Percentiles rank a stretch among this genome's conserved stretches.
Conservation (phyloP, 2,329 filamentous ascomycete genomes). For the Penicillium concentricum region DNA sequence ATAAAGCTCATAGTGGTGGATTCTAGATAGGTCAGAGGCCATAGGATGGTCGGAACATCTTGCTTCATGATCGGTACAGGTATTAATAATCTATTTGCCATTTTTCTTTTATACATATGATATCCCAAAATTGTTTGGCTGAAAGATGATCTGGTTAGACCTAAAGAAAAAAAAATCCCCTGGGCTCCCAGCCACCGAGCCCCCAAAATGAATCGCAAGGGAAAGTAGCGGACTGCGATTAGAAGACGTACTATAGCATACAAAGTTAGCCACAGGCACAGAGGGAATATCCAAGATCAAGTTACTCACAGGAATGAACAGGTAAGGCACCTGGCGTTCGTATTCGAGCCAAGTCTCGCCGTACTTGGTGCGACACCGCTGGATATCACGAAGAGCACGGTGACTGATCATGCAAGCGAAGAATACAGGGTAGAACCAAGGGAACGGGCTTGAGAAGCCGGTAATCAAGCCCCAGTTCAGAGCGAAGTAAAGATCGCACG, state of each 20-base stretch:
- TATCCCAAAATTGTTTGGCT: neutral
- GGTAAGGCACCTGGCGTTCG: conserved; percentile 73
- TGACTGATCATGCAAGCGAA: conserved; percentile 79
- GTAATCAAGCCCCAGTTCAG: conserved; percentile 77
- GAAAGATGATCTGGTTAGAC: neutral
- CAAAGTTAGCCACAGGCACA: neutral
- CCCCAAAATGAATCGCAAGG: neutral
- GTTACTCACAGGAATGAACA: conserved; percentile 70
- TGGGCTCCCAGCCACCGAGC: neutral
- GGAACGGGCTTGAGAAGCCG: conserved; percentile 76
- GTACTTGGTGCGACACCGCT: conserved; percentile 74
- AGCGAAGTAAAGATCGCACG: conserved; percentile 76
- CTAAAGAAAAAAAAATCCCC: neutral
- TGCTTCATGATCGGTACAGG: neutral
- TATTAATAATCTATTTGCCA: conserved; percentile 7
- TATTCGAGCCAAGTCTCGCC: conserved; percentile 81
- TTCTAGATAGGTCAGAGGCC: neutral
- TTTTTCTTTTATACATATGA: conserved; percentile 10
- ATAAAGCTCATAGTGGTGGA: neutral
- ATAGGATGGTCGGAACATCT: neutral
- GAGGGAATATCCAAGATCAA: too few species aligned
- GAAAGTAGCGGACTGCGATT: conserved; percentile 13
- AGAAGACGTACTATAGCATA: conserved; percentile 33
- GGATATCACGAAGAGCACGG: conserved; percentile 71
- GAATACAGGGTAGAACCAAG: conserved; percentile 86